phyloP scores from a whole-genome alignment of 805 yeast genomes.

The Monosporozyma unispora region DNA sequence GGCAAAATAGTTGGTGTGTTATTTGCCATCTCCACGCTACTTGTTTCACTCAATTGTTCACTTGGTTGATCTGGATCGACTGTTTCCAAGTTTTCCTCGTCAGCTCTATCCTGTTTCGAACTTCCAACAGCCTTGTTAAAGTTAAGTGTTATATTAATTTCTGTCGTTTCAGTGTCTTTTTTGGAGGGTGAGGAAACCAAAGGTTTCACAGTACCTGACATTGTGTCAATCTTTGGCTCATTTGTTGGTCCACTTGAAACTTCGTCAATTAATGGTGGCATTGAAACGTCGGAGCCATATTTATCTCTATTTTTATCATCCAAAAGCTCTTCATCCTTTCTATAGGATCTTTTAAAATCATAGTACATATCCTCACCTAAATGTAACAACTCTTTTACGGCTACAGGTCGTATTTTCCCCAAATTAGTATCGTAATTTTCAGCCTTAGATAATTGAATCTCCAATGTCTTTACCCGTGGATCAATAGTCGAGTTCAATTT shows the following conservation, averaged over 20 bases:
- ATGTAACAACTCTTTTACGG: constrained; percentile 20
- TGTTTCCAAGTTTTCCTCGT: constrained; percentile 2
- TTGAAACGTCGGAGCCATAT: not conserved
- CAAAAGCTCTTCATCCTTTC: constrained; percentile 13
- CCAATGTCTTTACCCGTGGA: constrained; percentile 13
- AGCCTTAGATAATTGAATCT: constrained; percentile 9
- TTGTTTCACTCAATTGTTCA: not conserved
- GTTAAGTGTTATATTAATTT: constrained; percentile 17
- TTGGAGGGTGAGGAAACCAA: not conserved
- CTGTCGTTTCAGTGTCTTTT: not conserved
- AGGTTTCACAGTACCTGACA: not conserved
- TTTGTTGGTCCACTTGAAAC: not conserved
- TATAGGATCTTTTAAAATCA: constrained; percentile 23
- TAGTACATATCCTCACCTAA: constrained; percentile 18
- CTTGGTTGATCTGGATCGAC: not conserved
- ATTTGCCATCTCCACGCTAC: not conserved
- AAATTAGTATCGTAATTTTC: constrained; percentile 12
- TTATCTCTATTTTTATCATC: constrained; percentile 14
- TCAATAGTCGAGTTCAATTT: constrained; percentile 11
- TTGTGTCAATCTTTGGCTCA: not conserved
- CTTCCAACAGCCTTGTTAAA: not conserved
- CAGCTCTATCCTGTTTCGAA: not conserved
- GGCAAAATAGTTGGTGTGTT: constrained; percentile 7
- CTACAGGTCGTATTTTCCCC: constrained; percentile 11
- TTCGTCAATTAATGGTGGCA: not conserved